A percentile compares a stretch with the other conserved stretches of the same genome.
Evolutionary conservation across 2,329 filamentous ascomycete species (phyloP).

Genomic region (Penicillium glabrum): DNA sequence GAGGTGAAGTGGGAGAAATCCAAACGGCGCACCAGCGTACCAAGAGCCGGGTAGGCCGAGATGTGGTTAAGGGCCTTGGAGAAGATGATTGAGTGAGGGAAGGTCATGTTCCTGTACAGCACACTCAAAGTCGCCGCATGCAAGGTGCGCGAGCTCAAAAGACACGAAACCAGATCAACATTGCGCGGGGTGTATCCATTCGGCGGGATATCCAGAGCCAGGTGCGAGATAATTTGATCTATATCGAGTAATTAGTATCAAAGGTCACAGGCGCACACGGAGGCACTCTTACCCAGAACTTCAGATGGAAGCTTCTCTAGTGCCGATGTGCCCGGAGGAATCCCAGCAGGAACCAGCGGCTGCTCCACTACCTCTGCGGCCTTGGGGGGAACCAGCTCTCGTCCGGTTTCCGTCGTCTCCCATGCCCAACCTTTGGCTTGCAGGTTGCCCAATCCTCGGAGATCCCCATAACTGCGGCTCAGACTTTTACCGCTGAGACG

Average conservation of each 20-base stretch:
- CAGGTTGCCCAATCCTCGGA: slow-evolving; percentile 35
- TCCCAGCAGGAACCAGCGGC: slow-evolving; percentile 16
- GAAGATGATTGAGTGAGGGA: slow-evolving; percentile 81
- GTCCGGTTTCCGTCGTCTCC: slow-evolving; percentile 32
- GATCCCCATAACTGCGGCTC: slow-evolving; percentile 47
- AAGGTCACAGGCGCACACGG: background rate
- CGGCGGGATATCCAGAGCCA: slow-evolving; percentile 72
- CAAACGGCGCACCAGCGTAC: slow-evolving; percentile 72
- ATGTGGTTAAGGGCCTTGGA: slow-evolving; percentile 75
- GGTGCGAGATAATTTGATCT: slow-evolving; percentile 73
- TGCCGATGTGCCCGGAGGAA: slow-evolving; percentile 43
- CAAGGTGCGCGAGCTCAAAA: slow-evolving; percentile 72
- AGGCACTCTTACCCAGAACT: slow-evolving; percentile 62
- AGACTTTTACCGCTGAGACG: slow-evolving; percentile 43
- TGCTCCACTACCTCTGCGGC: slow-evolving; percentile 20
- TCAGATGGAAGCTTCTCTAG: slow-evolving; percentile 70
- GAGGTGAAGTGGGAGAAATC: slow-evolving; percentile 88
- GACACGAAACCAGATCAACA: slow-evolving; percentile 72
- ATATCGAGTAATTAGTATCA: slow-evolving; percentile 6
- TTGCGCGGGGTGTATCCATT: slow-evolving; percentile 76
- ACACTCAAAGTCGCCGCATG: slow-evolving; percentile 72
- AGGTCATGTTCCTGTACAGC: slow-evolving; percentile 76
- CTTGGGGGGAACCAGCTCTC: slow-evolving; percentile 16
- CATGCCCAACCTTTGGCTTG: slow-evolving; percentile 44
- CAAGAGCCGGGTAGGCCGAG: slow-evolving; percentile 64